Base-by-base conservation (phyloP, 257 asterid species). In the Gentiana dahurica region DNA sequence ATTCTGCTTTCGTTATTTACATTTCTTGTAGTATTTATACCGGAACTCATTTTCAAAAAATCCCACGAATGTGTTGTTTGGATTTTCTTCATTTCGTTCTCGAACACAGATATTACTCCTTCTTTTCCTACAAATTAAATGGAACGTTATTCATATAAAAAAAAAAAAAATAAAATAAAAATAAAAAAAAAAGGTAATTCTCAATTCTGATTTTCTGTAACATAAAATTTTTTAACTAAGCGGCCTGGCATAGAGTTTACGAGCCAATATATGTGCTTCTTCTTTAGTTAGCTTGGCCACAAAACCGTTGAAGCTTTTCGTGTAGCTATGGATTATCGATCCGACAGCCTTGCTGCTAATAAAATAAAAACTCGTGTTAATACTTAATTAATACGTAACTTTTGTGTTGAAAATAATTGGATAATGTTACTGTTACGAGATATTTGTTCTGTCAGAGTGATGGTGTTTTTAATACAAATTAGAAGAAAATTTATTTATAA, bases 61-160 rank as follows among this genome's bases (percentile, higher is more conserved):
- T 80, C 87, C 87, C 87, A 83, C 78, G 84, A 79, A 71, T 85
- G 77, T n/a, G 87, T 82, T 10, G 91, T 82, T 68, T 75, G 79
- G 62, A 77, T 45, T 32, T 54, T 24, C 39, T 77, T 60, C 1
- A 56, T 57, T 60, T 64, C 51, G 71, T 87, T 83, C 69, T 71
- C 68, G 58, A 79, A 83, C 46, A 83, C 81, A 0, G 91, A 82
- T 60, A 79, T 55, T 54, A 79, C 91, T 24, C 82, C 87, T 58
- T 57, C 60, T 35, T 53, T 64, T 57, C 64, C 87, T 77, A 81
- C 77, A 68, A 72, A 66, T 55, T 60, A 3, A 33, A 39, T 8
- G 6, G 7, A 39, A 39, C 44, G 7, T 3, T n/a, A 43, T 5
- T 43, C 5, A 43, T 43, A 43, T 43, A 5, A 43, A 43, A 43